phyloP scores from a whole-genome alignment of 2,329 filamentous ascomycete species.

The Cladosporium cucumerinum region DNA sequence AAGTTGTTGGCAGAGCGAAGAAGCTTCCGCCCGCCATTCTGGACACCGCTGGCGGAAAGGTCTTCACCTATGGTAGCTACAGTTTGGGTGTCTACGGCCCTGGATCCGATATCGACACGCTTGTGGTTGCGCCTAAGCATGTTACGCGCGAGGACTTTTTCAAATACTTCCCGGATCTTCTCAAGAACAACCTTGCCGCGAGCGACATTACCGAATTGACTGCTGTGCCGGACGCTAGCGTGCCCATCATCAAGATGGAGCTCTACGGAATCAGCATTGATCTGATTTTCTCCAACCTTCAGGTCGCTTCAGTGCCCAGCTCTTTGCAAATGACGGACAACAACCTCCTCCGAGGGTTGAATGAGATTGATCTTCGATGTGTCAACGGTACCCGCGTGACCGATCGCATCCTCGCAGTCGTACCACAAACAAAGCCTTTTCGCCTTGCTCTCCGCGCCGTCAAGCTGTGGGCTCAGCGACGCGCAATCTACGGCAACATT shows the following conservation, averaged over 20 bases:
- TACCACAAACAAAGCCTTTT: conserved; percentile 87
- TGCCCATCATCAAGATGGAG: conserved; percentile 97
- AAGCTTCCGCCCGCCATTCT: conserved; percentile 72
- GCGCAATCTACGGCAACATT: conserved; percentile 92
- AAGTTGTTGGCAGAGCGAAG: conserved; percentile 70
- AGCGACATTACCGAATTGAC: conserved; percentile 82
- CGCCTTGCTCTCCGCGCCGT: conserved; percentile 84
- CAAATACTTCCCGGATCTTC: conserved; percentile 74
- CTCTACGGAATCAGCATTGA: conserved; percentile 90
- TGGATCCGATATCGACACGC: conserved; percentile 95
- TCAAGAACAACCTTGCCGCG: conserved; percentile 70
- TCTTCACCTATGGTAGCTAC: conserved; percentile 96
- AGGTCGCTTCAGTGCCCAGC: conserved; percentile 43
- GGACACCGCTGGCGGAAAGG: conserved; percentile 81
- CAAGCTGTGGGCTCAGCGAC: conserved; percentile 92
- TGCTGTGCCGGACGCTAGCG: conserved; percentile 83
- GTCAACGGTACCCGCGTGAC: conserved; percentile 94
- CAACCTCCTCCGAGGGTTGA: conserved; percentile 76
- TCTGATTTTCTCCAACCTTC: conserved; percentile 62
- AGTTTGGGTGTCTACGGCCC: conserved; percentile 90
- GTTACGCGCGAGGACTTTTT: conserved; percentile 91
- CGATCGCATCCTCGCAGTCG: conserved; percentile 82
- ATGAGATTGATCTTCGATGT: conserved; percentile 81
- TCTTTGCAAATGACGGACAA: conserved; percentile 78
- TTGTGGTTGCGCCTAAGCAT: conserved; percentile 87